Percentiles rank a stretch among this genome's conserved stretches.
phyloP scores from a whole-genome alignment of 2,329 filamentous ascomycete genomes.

The Bipolaris zeicola region DNA sequence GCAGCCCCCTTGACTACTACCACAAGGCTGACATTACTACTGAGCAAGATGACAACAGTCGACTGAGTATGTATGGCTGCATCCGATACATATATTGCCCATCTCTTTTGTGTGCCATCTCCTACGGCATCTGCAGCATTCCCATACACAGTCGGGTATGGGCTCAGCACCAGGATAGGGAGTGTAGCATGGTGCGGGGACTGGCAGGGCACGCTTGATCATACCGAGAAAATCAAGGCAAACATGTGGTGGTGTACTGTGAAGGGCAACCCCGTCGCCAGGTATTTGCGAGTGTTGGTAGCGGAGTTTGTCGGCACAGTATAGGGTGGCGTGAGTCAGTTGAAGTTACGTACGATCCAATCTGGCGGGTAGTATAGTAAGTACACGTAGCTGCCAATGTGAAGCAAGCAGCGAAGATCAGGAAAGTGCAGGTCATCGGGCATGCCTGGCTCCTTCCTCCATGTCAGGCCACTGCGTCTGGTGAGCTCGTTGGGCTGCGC shows the following conservation, averaged over 20 bases:
- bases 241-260: background rate
- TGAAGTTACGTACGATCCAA: background rate
- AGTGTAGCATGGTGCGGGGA: background rate
- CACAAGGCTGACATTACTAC: background rate
- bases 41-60: conserved; percentile 15
- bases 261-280: background rate
- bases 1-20: too few species aligned
- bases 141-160: conserved; percentile 18
- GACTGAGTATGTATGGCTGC: conserved; percentile 17
- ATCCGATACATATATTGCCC: conserved; percentile 20
- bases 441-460: background rate
- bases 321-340: background rate
- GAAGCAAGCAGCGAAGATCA: background rate
- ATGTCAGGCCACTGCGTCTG: background rate
- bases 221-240: background rate
- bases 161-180: conserved; percentile 18
- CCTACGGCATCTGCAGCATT: conserved; percentile 20
- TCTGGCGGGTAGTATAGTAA: background rate
- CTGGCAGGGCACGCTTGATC: background rate
- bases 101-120: conserved; percentile 20
- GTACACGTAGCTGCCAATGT: conserved; percentile 1
- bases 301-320: background rate
- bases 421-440: background rate
- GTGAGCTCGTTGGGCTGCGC: background rate
- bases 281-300: background rate